phyloP scores from a whole-genome alignment of 306 rosid genomes.

The Senna tora region DNA sequence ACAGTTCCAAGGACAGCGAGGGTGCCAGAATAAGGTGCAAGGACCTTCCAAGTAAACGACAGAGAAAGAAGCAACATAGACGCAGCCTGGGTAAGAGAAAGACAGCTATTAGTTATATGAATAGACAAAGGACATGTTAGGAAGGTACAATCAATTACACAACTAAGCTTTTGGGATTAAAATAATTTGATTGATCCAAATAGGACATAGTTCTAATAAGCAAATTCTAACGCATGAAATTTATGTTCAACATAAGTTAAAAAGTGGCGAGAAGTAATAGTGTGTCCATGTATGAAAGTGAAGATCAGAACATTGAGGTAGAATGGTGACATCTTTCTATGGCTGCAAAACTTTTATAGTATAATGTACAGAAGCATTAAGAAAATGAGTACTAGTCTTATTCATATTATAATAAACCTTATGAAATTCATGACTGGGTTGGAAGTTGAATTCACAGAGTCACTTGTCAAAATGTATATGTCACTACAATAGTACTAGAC shows the following conservation, averaged over 20 bases:
- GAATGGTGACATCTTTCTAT: not conserved
- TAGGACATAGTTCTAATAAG: not conserved
- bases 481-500: not conserved
- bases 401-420: conserved; percentile 10
- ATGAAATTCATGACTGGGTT: conserved; percentile 10
- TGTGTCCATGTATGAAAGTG: not conserved
- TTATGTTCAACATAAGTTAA: not conserved
- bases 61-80: conserved; percentile 94
- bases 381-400: not conserved
- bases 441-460: conserved; percentile 1
- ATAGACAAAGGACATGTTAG: not conserved
- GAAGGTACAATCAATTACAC: not conserved
- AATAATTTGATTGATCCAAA: conserved; percentile 1
- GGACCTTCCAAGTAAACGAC: conserved; percentile 81
- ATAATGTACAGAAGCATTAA: not conserved
- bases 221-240: not conserved
- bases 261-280: not conserved
- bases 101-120: conserved; percentile 15
- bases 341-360: conserved; percentile 3
- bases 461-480: not conserved
- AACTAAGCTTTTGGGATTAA: not conserved
- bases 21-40: conserved; percentile 79
- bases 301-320: not conserved
- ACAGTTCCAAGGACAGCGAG: conserved; percentile 91
- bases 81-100: conserved; percentile 64